Evolutionary conservation across 305 asterid species (phyloP), one percentile per base, ranked within the genome.

Genomic region (Striga hermonthica): DNA sequence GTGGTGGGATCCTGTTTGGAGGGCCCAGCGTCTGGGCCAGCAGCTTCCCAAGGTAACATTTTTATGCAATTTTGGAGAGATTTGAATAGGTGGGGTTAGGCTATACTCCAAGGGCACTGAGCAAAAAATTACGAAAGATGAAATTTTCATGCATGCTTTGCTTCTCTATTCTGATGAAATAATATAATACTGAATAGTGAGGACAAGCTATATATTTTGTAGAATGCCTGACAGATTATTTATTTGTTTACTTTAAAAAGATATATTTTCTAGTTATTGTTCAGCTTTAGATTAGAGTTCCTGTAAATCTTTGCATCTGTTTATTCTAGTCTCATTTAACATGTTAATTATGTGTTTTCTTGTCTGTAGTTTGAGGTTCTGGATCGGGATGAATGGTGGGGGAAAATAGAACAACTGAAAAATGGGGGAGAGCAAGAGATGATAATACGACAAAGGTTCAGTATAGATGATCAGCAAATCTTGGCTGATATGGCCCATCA

Each of bases 1-100:
- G 11, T 93, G 99, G 98, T 88, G 98, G 98, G 98, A 93, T 69
- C 97, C 99, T 47, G 95, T 60, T 0, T 93, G 98, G 98, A 66
- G 98, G 79, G 96, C 97, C 39, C 90, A 93, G 71, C 95, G 96
- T 7, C 90, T 93, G 64, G 76, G 95, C 34, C 90, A 90, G 74
- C 83, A 81, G 60, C 89, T 85, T 1, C 85, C 87, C 0, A 86
- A 93, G 96, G 99, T 65, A 15, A 53, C 31, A 10, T 48, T 64
- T 72, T 64, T 50, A 6, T 53, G 44, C 63, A 45, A n/a, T 55
- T 68, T 65, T 45, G 57, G 57, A 41, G 62, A 22, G 13, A 8
- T 45, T 62, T 41, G n/a, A 43, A 37, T 54, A 28, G 55, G 28
- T 48, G 56, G 36, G 16, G 15, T 40, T 60, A 16, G 57, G 38